phyloP scores from a whole-genome alignment of 208 protist species.

The Acanthamoeba triangularis region DNA sequence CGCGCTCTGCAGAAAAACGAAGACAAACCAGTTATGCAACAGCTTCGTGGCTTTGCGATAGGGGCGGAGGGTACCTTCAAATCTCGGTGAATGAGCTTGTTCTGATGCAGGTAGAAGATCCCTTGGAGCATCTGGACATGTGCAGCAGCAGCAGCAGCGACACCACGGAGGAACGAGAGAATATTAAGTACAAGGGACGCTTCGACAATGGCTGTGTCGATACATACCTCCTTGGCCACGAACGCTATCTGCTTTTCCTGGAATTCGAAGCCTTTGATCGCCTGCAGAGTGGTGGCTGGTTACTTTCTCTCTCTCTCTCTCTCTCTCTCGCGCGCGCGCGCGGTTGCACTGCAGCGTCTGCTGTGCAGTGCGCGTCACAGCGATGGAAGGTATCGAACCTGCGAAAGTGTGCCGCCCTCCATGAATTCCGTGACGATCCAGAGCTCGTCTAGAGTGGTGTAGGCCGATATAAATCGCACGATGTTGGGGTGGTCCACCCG shows the following conservation, averaged over 20 bases:
- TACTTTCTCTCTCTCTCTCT: background rate
- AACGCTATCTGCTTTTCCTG: constrained; percentile 76
- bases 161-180: background rate
- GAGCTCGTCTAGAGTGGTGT: constrained; percentile 49
- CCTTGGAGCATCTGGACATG: constrained; percentile 73
- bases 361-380: background rate
- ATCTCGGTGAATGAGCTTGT: constrained; percentile 81
- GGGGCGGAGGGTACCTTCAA: constrained; percentile 67
- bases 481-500: constrained; percentile 73
- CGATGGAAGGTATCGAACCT: background rate
- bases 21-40: background rate
- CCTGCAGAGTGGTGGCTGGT: background rate
- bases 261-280: constrained; percentile 74
- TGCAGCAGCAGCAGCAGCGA: background rate
- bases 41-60: background rate
- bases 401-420: constrained; percentile 73
- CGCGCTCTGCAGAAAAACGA: constrained; percentile 43
- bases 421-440: constrained; percentile 77
- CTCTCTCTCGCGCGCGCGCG: too few relatives aligned
- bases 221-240: constrained; percentile 55
- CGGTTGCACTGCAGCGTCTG: background rate
- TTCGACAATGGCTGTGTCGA: background rate
- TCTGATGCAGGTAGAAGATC: constrained; percentile 79
- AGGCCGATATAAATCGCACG: constrained; percentile 54
- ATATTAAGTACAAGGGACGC: background rate